Evolutionary conservation across 176 grass and related monocot genomes (phyloP).

Genomic region (Poa pratensis): DNA sequence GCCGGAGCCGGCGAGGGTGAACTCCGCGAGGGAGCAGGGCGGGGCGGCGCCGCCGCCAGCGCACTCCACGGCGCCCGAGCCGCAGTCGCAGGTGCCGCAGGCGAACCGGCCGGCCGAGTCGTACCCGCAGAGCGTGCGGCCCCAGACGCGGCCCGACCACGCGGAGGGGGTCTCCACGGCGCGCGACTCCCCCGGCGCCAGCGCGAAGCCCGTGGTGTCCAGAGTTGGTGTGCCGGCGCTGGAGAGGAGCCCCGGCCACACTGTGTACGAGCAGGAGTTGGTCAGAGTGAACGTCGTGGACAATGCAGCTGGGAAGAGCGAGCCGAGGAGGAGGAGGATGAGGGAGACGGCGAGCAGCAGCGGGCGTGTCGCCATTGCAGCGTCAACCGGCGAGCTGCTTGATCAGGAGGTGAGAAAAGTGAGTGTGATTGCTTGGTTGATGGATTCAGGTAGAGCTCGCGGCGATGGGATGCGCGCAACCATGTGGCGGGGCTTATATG

Average conservation of each 20-base stretch:
- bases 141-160: slow-evolving; percentile 80
- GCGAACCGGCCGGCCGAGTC: slow-evolving; percentile 36
- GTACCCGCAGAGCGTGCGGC: slow-evolving; percentile 47
- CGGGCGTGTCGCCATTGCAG: not conserved
- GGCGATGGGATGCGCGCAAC: not conserved
- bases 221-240: slow-evolving; percentile 55
- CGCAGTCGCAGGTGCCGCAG: slow-evolving; percentile 63
- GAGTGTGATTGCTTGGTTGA: not conserved
- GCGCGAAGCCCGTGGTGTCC: slow-evolving; percentile 58
- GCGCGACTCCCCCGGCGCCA: slow-evolving; percentile 55
- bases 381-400: not conserved
- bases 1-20: slow-evolving; percentile 57
- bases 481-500: not conserved
- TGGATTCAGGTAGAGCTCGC: not conserved
- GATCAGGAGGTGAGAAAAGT: not conserved
- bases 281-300: slow-evolving; percentile 63
- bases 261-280: slow-evolving; percentile 69
- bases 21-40: slow-evolving; percentile 59
- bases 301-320: not conserved
- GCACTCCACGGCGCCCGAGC: slow-evolving; percentile 53
- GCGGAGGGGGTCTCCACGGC: slow-evolving; percentile 40
- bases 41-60: slow-evolving; percentile 42
- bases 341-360: not conserved
- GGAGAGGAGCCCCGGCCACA: slow-evolving; percentile 71
- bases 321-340: not conserved